Base-by-base conservation (phyloP, 129 eudicot genomes). In the Arctium minus region DNA sequence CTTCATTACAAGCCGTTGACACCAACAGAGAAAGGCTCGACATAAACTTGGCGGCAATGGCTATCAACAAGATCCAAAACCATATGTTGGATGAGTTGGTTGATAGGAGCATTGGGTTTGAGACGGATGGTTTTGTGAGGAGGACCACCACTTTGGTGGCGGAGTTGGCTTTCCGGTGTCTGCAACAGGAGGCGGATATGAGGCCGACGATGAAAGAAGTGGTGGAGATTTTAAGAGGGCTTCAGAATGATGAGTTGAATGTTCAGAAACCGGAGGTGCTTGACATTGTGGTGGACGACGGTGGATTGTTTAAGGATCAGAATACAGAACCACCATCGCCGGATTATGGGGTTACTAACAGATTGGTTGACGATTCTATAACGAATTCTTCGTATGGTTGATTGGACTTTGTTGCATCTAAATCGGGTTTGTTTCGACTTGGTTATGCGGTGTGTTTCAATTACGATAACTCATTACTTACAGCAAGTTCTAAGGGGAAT, bases 121-220 rank as follows among this genome's bases (percentile, higher is more conserved):
- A 86, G 75, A 79, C 79, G 0, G 79, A 96, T 50, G 74, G 76
- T 70, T 53, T 44, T 11, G 90, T 90, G 42, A 87, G 92, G 83
- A 88, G 92, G 93, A 89, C 84, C 93, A 80, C 83, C 35, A 93
- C 90, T 11, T 64, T 85, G 82, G 97, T 91, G 64, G 97, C 94
- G 2, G 97, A 92, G 79, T 77, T 93, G 77, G 99, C 95, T 5
- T 96, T 91, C 62, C 90, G 91, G 40, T 96, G 99, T 56, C 71
- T 96, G 86, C 99, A 96, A 56, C 90, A 86, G 87, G 97, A 90
- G 72, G 83, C 86, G 73, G 98, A 89, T 76, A 86, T 91, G 97
- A 91, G 99, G 81, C 99, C 99, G 13, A 82, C 95, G 4, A 96
- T 96, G 99, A 73, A 88, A 46, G 95, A 96, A 82, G 97, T 93